Evolutionary conservation across 441 rosid genomes (phyloP), one percentile per base, ranked within the genome.

Genomic region (Populus hybrid): DNA sequence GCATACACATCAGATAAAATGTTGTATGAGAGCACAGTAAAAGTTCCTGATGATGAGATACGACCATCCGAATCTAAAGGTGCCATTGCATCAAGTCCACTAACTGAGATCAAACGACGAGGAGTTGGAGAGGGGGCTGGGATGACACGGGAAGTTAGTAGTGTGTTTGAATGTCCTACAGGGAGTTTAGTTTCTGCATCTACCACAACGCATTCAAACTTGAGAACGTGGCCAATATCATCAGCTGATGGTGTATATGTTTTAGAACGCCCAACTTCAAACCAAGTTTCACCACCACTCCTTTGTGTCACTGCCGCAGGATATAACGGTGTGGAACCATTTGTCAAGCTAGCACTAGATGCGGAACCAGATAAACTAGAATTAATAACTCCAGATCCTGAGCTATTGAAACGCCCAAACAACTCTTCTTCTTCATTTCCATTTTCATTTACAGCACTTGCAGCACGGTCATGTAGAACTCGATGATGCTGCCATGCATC

Each of bases 401-500:
- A 21, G 84, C 95, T 87, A 72, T 86, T 94, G 80, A 84, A 86
- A 69, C 98, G 91, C 28, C 97, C 98, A 77, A 90, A 94, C 76
- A 94, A 83, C 81, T 94, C 97, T 68, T 92, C 97, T 54, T 92
- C 95, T 72, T 91, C 98, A 40, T 89, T 95, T 46, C 94, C 98
- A 76, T 90, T 97, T 83, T 93, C 99, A 9, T 88, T 96, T 68
- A 88, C 87, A 78, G 93, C 87, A 88, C 87, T 93, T 50, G 94
- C 92, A 72, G 99, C 99, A 80, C 98, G 95, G 64, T 97, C 99
- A 82, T 97, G 99, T 73, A 97, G 82, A 79, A 87, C 91, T 70
- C 94, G 97, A 80, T 97, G 99, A 86, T 95, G 99, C 84, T 93
- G 97, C 99, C 99, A 97, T 54, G 99, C 97, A 86, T 97, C 97